These are phyloP conservation scores for Plasmopara muralis DNA, from an alignment of 352 stramenopile species.

Conservation along the genomic window DNA sequence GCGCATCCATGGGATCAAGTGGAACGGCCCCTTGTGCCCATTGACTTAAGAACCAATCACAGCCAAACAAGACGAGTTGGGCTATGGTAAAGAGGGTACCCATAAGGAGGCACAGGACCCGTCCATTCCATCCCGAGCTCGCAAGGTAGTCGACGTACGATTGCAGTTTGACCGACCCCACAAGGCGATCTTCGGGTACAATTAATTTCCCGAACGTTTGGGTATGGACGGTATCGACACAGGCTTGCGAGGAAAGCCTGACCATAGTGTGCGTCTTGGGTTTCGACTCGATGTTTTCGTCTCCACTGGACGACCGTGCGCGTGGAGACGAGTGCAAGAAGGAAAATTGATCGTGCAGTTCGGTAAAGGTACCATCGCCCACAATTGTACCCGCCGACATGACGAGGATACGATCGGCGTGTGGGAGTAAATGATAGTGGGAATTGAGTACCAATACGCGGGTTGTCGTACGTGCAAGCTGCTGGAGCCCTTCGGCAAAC, in stretches of 20 bases:
- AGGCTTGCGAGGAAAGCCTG: neutral
- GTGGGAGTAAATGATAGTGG: constrained; percentile 85
- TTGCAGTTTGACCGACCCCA: constrained; percentile 31
- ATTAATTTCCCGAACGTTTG: constrained; percentile 28
- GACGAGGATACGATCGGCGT: constrained; percentile 53
- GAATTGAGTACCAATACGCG: constrained; percentile 91
- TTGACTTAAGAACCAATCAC: constrained; percentile 47
- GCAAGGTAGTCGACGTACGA: constrained; percentile 50
- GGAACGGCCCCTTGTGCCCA: constrained; percentile 31
- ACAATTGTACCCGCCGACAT: constrained; percentile 72
- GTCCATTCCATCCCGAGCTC: constrained; percentile 40
- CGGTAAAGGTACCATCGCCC: constrained; percentile 67
- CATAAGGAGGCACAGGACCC: constrained; percentile 21
- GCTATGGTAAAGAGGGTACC: constrained; percentile 32
- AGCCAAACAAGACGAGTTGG: constrained; percentile 40
- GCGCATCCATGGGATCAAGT: constrained; percentile 28
- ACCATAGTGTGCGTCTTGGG: neutral
- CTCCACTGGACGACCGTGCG: neutral
- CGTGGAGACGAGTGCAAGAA: constrained; percentile 19
- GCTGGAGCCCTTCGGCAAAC: constrained; percentile 84
- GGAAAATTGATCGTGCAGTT: constrained; percentile 43
- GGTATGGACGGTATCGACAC: neutral
- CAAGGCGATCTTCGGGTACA: constrained; percentile 31
- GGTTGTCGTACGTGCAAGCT: constrained; percentile 51
- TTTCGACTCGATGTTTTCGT: neutral